Evolutionary conservation across 768 basidiomycete species (phyloP).

Genomic region (Trametopsis cervina): DNA sequence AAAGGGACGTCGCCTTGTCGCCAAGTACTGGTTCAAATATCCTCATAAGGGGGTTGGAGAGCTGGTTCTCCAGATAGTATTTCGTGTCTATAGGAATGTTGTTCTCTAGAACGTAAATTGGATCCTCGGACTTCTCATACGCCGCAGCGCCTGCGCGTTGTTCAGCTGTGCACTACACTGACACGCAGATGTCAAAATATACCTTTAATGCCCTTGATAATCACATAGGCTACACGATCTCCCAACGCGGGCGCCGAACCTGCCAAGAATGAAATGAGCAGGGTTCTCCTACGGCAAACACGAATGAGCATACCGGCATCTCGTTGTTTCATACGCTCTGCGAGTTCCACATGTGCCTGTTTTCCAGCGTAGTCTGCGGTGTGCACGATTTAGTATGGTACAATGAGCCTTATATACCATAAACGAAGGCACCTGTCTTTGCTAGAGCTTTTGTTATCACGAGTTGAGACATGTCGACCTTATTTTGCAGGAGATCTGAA

Average conservation of each 20-base stretch:
- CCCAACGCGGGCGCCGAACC: constrained; percentile 97
- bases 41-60: constrained; percentile 92
- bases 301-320: constrained; percentile 79
- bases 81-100: constrained; percentile 97
- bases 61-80: constrained; percentile 97
- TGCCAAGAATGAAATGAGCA: constrained; percentile 18
- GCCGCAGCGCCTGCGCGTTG: constrained; percentile 88
- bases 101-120: constrained; percentile 94
- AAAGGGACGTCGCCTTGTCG: constrained; percentile 77
- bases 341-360: constrained; percentile 95
- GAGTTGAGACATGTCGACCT: constrained; percentile 96
- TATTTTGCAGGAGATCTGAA: constrained; percentile 91
- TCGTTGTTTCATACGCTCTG: constrained; percentile 91
- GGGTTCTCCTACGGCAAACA: background rate
- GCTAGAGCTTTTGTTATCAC: constrained; percentile 97
- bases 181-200: constrained; percentile 12
- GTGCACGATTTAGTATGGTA: background rate
- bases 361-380: constrained; percentile 81
- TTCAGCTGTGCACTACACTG: background rate
- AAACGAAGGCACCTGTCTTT: constrained; percentile 55
- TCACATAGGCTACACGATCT: constrained; percentile 98
- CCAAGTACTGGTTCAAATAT: constrained; percentile 98
- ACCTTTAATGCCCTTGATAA: constrained; percentile 95
- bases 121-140: constrained; percentile 98
- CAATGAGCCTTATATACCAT: background rate